These are phyloP conservation scores for Debaryomyces udenii DNA, from an alignment of 1,139 yeast genomes.

Conservation along the genomic window DNA sequence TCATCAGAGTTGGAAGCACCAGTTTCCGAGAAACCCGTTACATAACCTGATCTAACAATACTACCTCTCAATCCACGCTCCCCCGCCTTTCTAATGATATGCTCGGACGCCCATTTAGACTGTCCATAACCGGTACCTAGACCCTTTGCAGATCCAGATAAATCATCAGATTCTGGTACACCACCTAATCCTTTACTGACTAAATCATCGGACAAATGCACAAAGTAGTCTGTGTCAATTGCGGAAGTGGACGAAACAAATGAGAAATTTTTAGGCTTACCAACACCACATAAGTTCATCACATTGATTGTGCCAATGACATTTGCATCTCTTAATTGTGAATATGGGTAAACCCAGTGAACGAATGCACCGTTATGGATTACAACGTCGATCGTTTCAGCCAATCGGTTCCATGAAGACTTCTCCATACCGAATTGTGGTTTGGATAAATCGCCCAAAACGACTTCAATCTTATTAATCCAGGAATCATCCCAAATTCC, in stretches of 20 bases:
- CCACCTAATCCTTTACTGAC: constrained; percentile 69
- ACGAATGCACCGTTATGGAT: constrained; percentile 98
- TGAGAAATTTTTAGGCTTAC: constrained; percentile 82
- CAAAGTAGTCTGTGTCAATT: constrained; percentile 80
- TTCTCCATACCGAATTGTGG: constrained; percentile 71
- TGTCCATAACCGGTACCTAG: constrained; percentile 95
- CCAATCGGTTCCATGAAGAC: constrained; percentile 58
- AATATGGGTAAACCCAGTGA: constrained; percentile 97
- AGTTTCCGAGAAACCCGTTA: constrained; percentile 79
- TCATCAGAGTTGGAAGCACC: constrained; percentile 97
- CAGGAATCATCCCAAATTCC: constrained; percentile 81
- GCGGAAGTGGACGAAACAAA: constrained; percentile 97
- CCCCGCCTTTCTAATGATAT: constrained; percentile 85
- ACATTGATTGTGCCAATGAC: constrained; percentile 87
- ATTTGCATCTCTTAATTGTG: constrained; percentile 88
- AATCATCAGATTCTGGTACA: constrained; percentile 77
- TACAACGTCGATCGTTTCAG: constrained; percentile 70
- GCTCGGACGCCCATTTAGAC: constrained; percentile 96
- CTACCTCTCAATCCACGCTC: constrained; percentile 83
- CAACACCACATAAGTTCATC: constrained; percentile 73
- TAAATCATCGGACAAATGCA: constrained; percentile 73
- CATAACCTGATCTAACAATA: constrained; percentile 94
- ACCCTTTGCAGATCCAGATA: constrained; percentile 78
- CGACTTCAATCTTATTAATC: constrained; percentile 62
- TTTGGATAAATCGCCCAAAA: constrained; percentile 79